Percentiles rank a stretch among this genome's conserved stretches.
phyloP scores from a whole-genome alignment of 1,284 basidiomycete species.

The Cutaneotrichosporon sp. region DNA sequence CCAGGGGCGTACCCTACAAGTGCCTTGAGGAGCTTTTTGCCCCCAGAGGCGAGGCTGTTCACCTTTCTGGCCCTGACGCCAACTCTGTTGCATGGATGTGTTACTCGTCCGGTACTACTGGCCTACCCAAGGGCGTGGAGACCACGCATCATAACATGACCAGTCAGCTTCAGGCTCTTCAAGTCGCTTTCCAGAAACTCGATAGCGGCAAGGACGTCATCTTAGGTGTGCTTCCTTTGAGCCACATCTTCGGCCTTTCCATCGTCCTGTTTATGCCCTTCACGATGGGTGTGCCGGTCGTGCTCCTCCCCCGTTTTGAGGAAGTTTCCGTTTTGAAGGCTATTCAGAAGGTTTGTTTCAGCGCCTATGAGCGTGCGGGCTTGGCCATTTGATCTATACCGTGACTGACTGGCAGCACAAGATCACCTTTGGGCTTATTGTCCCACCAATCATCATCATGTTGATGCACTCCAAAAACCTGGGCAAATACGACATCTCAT shows the following conservation, averaged over 20 bases:
- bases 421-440: constrained; percentile 61
- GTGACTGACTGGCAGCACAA: constrained; percentile 55
- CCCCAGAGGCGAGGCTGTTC: background rate
- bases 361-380: constrained; percentile 56
- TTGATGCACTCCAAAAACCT: constrained; percentile 53
- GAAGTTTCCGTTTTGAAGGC: constrained; percentile 55
- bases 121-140: constrained; percentile 45
- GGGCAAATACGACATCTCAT: constrained; percentile 63
- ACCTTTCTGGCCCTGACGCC: too few relatives aligned
- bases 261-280: constrained; percentile 59
- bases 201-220: constrained; percentile 2
- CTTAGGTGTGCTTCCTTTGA: constrained; percentile 12
- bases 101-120: constrained; percentile 60
- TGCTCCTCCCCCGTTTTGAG: constrained; percentile 64
- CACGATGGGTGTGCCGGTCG: constrained; percentile 56
- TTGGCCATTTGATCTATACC: too few relatives aligned
- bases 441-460: constrained; percentile 73
- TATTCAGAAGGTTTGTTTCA: constrained; percentile 57
- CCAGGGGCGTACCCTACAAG: constrained; percentile 8
- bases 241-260: constrained; percentile 15
- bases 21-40: constrained; percentile 1
- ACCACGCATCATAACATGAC: constrained; percentile 64
- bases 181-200: background rate
- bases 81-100: constrained; percentile 49
- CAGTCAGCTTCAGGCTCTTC: constrained; percentile 21